These are phyloP conservation scores for Candida insectalens DNA, from an alignment of 805 yeast genomes.

Conservation along the genomic window DNA sequence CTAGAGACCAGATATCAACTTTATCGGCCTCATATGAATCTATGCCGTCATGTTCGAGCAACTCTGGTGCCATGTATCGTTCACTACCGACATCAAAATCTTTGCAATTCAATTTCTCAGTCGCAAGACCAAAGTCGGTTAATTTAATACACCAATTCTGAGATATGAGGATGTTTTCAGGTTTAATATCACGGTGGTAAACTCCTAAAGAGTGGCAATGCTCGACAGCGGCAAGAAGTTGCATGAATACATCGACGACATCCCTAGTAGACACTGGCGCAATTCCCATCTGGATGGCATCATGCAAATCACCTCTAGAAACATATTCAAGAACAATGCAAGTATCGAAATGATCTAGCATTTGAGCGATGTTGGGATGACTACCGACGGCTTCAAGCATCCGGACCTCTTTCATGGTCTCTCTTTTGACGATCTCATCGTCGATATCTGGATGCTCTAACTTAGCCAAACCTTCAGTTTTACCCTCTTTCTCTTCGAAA, in stretches of 20 bases:
- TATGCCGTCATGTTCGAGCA: slow-evolving; percentile 48
- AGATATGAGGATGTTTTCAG: slow-evolving; percentile 44
- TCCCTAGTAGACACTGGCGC: slow-evolving; percentile 54
- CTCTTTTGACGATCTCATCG: slow-evolving; percentile 32
- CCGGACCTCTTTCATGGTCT: slow-evolving; percentile 59
- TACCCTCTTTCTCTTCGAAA: slow-evolving; percentile 10
- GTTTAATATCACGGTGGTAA: slow-evolving; percentile 48
- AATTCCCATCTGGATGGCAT: slow-evolving; percentile 55
- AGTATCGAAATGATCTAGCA: slow-evolving; percentile 42
- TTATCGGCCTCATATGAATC: slow-evolving; percentile 68
- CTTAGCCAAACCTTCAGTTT: slow-evolving; percentile 7
- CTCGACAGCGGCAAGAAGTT: slow-evolving; percentile 39
- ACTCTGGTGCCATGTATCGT: slow-evolving; percentile 92
- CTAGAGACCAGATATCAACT: slow-evolving; percentile 85
- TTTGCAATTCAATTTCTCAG: slow-evolving; percentile 40
- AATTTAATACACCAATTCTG: slow-evolving; percentile 49
- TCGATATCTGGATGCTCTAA: slow-evolving; percentile 10
- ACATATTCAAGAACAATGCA: slow-evolving; percentile 67
- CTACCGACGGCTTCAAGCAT: slow-evolving; percentile 56
- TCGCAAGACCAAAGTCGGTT: slow-evolving; percentile 54
- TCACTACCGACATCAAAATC: slow-evolving; percentile 87
- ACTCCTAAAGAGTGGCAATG: slow-evolving; percentile 39
- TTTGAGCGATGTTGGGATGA: slow-evolving; percentile 34
- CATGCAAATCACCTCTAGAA: slow-evolving; percentile 79
- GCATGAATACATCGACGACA: slow-evolving; percentile 43